Percentiles rank a stretch among this genome's conserved stretches.
These are phyloP conservation scores for Eutypa lata DNA, from an alignment of 2,329 filamentous ascomycete species.

Conservation along the genomic window DNA sequence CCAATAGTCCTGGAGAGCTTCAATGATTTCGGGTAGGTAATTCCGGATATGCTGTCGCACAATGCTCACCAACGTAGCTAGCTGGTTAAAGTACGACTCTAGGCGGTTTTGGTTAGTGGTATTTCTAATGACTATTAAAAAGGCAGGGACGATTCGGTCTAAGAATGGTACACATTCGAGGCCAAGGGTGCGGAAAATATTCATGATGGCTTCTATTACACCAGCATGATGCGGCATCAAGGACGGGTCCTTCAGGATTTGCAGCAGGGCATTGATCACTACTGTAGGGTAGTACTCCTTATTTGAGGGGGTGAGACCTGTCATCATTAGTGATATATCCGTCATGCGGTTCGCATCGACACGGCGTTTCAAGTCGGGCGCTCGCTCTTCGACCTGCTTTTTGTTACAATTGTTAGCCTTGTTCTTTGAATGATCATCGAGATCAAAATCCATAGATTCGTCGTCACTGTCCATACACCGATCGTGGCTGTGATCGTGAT, in stretches of 20 bases:
- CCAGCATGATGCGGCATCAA: slow-evolving; percentile 86
- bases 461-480: slow-evolving; percentile 7
- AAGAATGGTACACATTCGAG: slow-evolving; percentile 95
- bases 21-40: slow-evolving; percentile 82
- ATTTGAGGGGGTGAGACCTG: slow-evolving; percentile 88
- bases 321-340: slow-evolving; percentile 98
- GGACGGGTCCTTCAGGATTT: slow-evolving; percentile 87
- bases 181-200: slow-evolving; percentile 94
- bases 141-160: slow-evolving; percentile 89
- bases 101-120: slow-evolving; percentile 71
- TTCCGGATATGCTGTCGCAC: slow-evolving; percentile 95
- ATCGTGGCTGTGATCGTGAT: slow-evolving; percentile 2
- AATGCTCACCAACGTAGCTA: slow-evolving; percentile 89
- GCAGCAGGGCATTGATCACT: slow-evolving; percentile 91
- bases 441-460: slow-evolving; percentile 12
- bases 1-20: slow-evolving; percentile 89
- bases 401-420: slow-evolving; percentile 16
- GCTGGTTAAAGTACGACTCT: slow-evolving; percentile 96
- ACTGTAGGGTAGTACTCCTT: slow-evolving; percentile 99
- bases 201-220: slow-evolving; percentile 97
- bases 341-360: slow-evolving; percentile 67
- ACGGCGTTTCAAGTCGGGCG: slow-evolving; percentile 73
- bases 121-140: slow-evolving; percentile 79
- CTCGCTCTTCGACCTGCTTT: slow-evolving; percentile 81
- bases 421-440: slow-evolving; percentile 1